These are phyloP conservation scores for Pogostemon cablin DNA, from an alignment of 257 asterid genomes.

Conservation along the genomic window DNA sequence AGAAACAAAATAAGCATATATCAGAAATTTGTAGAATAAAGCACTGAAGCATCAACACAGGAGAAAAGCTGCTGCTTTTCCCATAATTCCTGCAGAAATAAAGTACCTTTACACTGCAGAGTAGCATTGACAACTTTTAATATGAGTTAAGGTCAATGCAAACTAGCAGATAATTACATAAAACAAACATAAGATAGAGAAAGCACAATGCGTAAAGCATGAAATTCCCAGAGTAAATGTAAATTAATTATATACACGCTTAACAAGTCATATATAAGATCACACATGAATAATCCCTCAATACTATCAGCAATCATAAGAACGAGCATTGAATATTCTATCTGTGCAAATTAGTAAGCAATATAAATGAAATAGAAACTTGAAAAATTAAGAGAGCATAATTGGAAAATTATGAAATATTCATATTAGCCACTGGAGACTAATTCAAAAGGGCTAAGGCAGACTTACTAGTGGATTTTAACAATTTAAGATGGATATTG, in stretches of 20 bases:
- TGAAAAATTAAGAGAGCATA: neutral
- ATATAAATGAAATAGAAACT: no score
- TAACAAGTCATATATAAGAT: neutral
- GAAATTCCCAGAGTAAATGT: neutral
- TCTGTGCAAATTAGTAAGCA: no score
- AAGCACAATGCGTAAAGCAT: constrained; percentile 10
- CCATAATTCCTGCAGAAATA: constrained; percentile 3
- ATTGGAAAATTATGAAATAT: neutral
- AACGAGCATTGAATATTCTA: no score
- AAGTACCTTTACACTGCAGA: neutral
- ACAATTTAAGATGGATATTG: neutral
- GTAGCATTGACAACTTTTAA: neutral
- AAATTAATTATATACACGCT: no score
- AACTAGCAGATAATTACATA: constrained; percentile 1
- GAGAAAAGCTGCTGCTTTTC: constrained; percentile 11
- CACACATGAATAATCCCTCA: neutral
- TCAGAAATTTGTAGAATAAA: neutral
- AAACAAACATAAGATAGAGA: neutral
- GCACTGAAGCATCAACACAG: neutral
- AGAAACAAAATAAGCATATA: neutral
- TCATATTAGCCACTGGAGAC: constrained; percentile 23
- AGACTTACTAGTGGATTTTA: neutral
- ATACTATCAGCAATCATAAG: no score
- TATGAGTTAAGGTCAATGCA: neutral
- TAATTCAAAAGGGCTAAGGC: constrained; percentile 14